Conservation (phyloP, 768 basidiomycete genomes). For the Podaxis sp. region DNA sequence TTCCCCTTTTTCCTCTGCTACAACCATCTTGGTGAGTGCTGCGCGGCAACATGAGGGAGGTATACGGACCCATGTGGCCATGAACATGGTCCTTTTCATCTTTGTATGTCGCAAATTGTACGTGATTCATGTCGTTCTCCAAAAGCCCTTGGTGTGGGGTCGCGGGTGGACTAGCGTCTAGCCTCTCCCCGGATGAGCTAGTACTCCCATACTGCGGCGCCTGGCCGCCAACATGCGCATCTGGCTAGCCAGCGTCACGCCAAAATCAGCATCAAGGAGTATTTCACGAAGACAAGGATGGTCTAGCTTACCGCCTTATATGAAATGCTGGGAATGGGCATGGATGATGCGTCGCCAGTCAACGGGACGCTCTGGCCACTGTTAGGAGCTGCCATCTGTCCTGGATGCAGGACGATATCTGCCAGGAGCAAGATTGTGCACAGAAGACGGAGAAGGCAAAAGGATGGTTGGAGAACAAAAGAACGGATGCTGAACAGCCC, state of each 20-base stretch:
- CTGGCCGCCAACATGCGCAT: not conserved
- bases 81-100: constrained; percentile 12
- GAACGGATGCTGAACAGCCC: not conserved
- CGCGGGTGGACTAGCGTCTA: constrained; percentile 6
- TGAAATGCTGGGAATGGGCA: constrained; percentile 9
- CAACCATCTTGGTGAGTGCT: not conserved
- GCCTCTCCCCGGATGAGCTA: constrained; percentile 2
- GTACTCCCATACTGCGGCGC: not conserved
- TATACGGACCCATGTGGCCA: not conserved
- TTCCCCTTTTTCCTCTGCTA: not conserved
- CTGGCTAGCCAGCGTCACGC: not conserved
- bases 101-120: constrained; percentile 25
- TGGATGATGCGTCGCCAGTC: not conserved
- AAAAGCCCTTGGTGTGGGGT: constrained; percentile 3
- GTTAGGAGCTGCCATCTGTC: not conserved
- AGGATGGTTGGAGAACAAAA: not conserved
- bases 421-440: not conserved
- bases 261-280: not conserved
- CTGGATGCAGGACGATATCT: not conserved
- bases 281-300: not conserved
- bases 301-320: not conserved
- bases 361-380: not conserved
- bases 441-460: not conserved
- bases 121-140: constrained; percentile 6
- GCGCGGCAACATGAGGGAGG: not conserved